These are phyloP conservation scores for Hippophae gyantsensis DNA, from an alignment of 306 rosid genomes.

Conservation along the genomic window DNA sequence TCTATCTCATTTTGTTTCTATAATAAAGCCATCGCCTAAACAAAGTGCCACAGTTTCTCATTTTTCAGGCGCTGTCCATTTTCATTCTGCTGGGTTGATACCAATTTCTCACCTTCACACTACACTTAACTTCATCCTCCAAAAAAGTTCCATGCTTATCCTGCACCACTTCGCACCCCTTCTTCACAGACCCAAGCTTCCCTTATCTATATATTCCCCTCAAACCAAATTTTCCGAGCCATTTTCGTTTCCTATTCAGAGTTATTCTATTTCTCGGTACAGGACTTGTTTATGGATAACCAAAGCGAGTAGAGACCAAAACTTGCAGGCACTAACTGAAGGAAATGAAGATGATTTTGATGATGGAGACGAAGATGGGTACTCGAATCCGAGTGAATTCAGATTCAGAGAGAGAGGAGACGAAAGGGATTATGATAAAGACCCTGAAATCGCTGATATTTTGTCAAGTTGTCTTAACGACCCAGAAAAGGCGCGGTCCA, in stretches of 20 bases:
- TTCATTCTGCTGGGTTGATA: too few relatives aligned
- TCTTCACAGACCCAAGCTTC: conserved; percentile 22
- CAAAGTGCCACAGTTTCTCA: too few relatives aligned
- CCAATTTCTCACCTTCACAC: too few relatives aligned
- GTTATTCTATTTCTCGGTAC: conserved; percentile 1
- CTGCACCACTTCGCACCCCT: conserved; percentile 23
- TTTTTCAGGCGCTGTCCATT: too few relatives aligned
- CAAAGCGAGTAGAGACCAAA: conserved; percentile 17
- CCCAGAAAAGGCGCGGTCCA: conserved; percentile 65
- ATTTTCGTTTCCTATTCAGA: conserved; percentile 12
- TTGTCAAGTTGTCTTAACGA: conserved; percentile 57
- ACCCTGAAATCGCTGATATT: conserved; percentile 81
- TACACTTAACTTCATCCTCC: too few relatives aligned
- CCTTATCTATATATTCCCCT: conserved; percentile 19
- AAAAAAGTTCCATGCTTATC: conserved; percentile 26
- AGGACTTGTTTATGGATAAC: conserved; percentile 11
- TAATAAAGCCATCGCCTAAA: too few relatives aligned
- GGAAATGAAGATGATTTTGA: conserved; percentile 23
- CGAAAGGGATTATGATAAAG: conserved; percentile 55
- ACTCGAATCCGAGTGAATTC: conserved; percentile 30
- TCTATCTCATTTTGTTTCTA: too few relatives aligned
- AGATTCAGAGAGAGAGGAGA: conserved; percentile 31
- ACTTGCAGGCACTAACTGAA: conserved; percentile 19
- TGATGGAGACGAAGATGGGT: conserved; percentile 23
- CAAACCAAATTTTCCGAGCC: conserved; percentile 15